Evolutionary conservation across 805 yeast genomes (phyloP).

Genomic region (Naumovozyma castellii): DNA sequence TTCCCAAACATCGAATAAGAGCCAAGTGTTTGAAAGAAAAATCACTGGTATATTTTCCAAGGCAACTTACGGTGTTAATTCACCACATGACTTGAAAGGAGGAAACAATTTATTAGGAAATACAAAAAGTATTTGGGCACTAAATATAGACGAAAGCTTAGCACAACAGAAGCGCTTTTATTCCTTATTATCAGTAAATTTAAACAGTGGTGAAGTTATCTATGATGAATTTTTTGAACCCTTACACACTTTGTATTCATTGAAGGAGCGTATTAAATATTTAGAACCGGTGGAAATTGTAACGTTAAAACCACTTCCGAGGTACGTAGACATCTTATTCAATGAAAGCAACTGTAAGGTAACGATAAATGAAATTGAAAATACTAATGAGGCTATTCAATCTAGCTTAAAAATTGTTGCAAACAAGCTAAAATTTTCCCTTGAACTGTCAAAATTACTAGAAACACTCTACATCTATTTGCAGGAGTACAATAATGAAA

Average conservation of each 20-base stretch:
- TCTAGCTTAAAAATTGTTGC: constrained; percentile 12
- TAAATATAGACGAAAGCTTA: constrained; percentile 14
- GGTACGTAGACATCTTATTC: constrained; percentile 31
- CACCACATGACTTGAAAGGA: background rate
- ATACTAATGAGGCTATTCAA: background rate
- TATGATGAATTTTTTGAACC: constrained; percentile 64
- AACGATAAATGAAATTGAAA: constrained; percentile 9
- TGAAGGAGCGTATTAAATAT: constrained; percentile 67
- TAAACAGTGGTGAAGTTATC: constrained; percentile 69
- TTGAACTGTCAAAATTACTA: constrained; percentile 23
- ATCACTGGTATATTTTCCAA: constrained; percentile 66
- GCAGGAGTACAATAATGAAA: constrained; percentile 51
- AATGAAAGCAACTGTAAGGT: constrained; percentile 3
- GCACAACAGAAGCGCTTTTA: constrained; percentile 14
- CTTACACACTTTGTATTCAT: constrained; percentile 39
- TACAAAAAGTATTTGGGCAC: constrained; percentile 24
- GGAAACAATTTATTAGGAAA: constrained; percentile 18
- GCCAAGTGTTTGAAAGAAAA: constrained; percentile 54
- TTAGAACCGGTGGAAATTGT: constrained; percentile 71
- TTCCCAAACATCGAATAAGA: constrained; percentile 33
- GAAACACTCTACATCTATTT: constrained; percentile 45
- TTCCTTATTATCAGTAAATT: constrained; percentile 42
- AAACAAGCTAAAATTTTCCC: constrained; percentile 24
- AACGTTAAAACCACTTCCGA: constrained; percentile 7
- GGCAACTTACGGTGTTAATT: constrained; percentile 55